Evolutionary conservation across 164 flowering plant species (phyloP).

Genomic region (Kalanchoe fedtschenkoi): DNA sequence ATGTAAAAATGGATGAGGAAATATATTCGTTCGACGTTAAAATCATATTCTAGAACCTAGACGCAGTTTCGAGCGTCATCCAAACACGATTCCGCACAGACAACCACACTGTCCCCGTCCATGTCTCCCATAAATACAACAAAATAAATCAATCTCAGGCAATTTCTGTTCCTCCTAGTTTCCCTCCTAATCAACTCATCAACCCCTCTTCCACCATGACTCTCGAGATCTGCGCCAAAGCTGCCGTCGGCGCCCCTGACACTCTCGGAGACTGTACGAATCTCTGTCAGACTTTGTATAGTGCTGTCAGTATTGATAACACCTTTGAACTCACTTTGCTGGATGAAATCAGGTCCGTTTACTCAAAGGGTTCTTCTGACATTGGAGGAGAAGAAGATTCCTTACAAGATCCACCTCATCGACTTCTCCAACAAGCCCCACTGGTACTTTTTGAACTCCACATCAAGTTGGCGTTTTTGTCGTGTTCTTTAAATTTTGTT

Average conservation of each 20-base stretch:
- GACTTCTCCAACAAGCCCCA: conserved; percentile 53
- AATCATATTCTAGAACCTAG: no score
- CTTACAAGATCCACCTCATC: conserved; percentile 50
- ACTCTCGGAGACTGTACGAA: conserved; percentile 71
- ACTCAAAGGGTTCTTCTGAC: conserved; percentile 66
- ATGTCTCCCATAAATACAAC: no score
- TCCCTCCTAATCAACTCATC: no score
- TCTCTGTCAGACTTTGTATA: not conserved
- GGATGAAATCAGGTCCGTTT: conserved; percentile 44
- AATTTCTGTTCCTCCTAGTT: no score
- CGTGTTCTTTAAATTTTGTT: not conserved
- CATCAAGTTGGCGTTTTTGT: not conserved
- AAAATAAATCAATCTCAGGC: no score
- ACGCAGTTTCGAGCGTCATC: not conserved
- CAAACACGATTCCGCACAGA: not conserved
- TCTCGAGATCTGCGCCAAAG: conserved; percentile 65
- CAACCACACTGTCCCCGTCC: not conserved
- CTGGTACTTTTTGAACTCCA: conserved; percentile 27
- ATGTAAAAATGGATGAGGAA: no score
- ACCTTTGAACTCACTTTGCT: not conserved
- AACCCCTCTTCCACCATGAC: conserved; percentile 27
- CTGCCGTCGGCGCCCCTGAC: conserved; percentile 64
- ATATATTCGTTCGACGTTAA: no score
- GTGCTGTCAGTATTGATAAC: not conserved
- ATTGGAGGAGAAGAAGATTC: conserved; percentile 77